phyloP scores from a whole-genome alignment of 345 rosid species.

The Carallia brachiata region DNA sequence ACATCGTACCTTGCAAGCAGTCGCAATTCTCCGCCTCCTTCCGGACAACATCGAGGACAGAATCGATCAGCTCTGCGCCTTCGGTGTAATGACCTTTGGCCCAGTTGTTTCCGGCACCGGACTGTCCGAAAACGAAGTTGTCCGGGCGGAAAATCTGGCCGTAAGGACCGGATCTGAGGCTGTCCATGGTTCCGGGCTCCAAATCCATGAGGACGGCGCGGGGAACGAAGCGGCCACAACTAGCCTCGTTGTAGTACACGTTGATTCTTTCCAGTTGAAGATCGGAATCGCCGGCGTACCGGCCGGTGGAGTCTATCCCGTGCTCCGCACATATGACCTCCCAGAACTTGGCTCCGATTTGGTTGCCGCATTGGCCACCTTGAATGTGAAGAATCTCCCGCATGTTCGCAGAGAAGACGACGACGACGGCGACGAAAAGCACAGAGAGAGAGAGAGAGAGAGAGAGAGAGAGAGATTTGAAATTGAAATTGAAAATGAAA shows the following conservation, averaged over 20 bases:
- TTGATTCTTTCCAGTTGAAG: conserved; percentile 29
- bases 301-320: conserved; percentile 28
- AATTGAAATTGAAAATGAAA: too few relatives aligned
- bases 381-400: conserved; percentile 34
- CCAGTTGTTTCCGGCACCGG: conserved; percentile 33
- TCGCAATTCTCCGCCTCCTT: conserved; percentile 32
- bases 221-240: conserved; percentile 30
- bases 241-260: conserved; percentile 29
- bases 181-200: conserved; percentile 34
- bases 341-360: conserved; percentile 32
- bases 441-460: not conserved
- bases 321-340: conserved; percentile 29
- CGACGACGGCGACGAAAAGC: not conserved
- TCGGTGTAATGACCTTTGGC: conserved; percentile 32
- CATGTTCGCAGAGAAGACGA: conserved; percentile 6
- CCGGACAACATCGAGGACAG: conserved; percentile 30
- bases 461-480: not conserved
- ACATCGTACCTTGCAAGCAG: conserved; percentile 24
- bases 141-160: conserved; percentile 31
- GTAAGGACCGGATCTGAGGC: conserved; percentile 25
- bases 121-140: conserved; percentile 30
- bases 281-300: conserved; percentile 21
- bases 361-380: conserved; percentile 33
- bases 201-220: conserved; percentile 34
- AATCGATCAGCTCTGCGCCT: conserved; percentile 30